Evolutionary conservation across 805 yeast genomes (phyloP), one percentile per base, ranked within the genome.

Genomic region (Hanseniaspora pseudoguilliermondii): DNA sequence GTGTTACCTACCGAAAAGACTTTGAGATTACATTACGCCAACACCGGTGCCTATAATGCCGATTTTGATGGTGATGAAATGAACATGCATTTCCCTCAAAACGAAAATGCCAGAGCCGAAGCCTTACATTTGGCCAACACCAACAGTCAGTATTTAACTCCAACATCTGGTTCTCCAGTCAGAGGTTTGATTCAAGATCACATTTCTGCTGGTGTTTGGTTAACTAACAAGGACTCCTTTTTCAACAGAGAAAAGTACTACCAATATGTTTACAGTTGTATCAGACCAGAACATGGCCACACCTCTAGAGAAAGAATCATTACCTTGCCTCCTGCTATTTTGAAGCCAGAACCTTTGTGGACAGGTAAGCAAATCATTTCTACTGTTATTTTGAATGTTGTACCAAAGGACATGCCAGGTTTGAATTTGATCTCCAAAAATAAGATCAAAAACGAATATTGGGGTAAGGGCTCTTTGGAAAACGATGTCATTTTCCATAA

Each of bases 41-140:
- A 93, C 71, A 93, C 98, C 47, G 97, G 97, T 73, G 97, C 98
- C 46, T 93, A 91, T 73, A 91, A 91, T 70, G 97, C 97, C 41
- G 98, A 91, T 79, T 91, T 93, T 65, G 98, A 91, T 73, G 98
- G 98, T 76, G 98, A 91, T 72, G 98, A 91, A 75, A 91, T 91
- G 98, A 91, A 91, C 70, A 85, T 91, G 96, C 98, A 91, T 73
- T 91, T 91, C 77, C 98, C 98, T 29, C 98, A 91, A 74, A 89
- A 86, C 71, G 97, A 91, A 73, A 86, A 87, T 63, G 98, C 97
- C 10, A 83, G 90, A 67, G 91, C 97, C 23, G 98, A 93, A 73
- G 97, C 98, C 2, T 75, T 88, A 66, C 81, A 88, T 67, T 77
- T 93, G 69, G 98, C 98, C 42, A 90, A 91, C 70, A 93, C 99